These are phyloP conservation scores for carrot (Daucus carota) DNA, from an alignment of 129 eudicot species.

Conservation along the genomic window DNA sequence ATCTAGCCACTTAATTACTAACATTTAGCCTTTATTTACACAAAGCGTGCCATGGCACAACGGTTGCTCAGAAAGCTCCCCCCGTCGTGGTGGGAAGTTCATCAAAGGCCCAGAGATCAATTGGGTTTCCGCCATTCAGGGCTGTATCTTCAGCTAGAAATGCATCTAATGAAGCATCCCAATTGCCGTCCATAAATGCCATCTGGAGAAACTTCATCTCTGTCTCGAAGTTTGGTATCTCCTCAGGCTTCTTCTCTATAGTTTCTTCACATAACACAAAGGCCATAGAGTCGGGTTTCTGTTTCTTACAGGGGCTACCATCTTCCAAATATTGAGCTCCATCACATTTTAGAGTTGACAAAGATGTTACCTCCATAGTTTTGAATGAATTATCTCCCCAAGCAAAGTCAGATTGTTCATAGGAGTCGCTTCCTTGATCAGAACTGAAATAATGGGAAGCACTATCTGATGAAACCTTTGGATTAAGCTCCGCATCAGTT, in stretches of 20 bases:
- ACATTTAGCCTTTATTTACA: conserved; percentile 52
- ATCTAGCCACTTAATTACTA: conserved; percentile 9
- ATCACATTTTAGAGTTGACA: conserved; percentile 32
- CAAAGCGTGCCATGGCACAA: conserved; percentile 26
- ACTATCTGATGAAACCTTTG: conserved; percentile 26
- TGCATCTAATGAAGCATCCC: conserved; percentile 66
- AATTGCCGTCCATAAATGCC: conserved; percentile 59
- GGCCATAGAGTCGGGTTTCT: conserved; percentile 28
- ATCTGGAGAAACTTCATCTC: conserved; percentile 52
- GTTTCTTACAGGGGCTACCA: conserved; percentile 43
- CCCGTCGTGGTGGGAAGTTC: conserved; percentile 41
- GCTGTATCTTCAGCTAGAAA: conserved; percentile 52
- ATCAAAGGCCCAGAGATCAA: conserved; percentile 84
- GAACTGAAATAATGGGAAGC: conserved; percentile 40
- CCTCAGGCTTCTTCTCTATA: conserved; percentile 30
- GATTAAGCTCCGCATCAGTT: conserved; percentile 26
- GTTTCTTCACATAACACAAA: conserved; percentile 27
- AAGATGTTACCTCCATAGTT: conserved; percentile 71
- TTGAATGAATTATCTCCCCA: conserved; percentile 53
- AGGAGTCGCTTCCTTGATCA: conserved; percentile 71
- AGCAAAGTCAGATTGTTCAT: conserved; percentile 59
- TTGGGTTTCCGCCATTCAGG: conserved; percentile 39
- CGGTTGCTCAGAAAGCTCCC: conserved; percentile 40
- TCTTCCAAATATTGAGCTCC: conserved; percentile 43
- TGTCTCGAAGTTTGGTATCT: conserved; percentile 39